A percentile compares a stretch with the other conserved stretches of the same genome.
Evolutionary conservation across 306 rosid species (phyloP).

Genomic region (Vigna radiata): DNA sequence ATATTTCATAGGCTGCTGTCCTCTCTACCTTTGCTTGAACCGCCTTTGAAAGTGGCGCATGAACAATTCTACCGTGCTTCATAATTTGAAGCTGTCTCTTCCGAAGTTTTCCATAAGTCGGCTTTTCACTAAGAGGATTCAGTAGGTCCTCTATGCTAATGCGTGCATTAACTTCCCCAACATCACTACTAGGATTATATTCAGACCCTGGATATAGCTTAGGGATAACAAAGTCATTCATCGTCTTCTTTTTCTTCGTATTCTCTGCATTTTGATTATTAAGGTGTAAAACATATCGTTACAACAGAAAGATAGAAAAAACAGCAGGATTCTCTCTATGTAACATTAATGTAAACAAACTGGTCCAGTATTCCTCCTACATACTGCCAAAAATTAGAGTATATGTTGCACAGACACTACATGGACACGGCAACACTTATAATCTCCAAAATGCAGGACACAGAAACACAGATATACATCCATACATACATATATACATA

Average conservation of each 20-base stretch:
- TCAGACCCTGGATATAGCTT: slow-evolving; percentile 92
- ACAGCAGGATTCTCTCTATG: background rate
- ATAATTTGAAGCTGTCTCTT: slow-evolving; percentile 54
- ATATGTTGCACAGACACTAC: too few relatives aligned
- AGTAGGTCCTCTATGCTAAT: slow-evolving; percentile 71
- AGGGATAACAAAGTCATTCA: slow-evolving; percentile 47
- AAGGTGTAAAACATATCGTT: slow-evolving; percentile 14
- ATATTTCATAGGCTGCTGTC: slow-evolving; percentile 61
- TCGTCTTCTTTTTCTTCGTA: slow-evolving; percentile 56
- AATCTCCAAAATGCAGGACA: too few relatives aligned
- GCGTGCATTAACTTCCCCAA: slow-evolving; percentile 71
- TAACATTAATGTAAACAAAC: slow-evolving; percentile 6
- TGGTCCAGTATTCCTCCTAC: background rate
- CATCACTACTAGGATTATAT: slow-evolving; percentile 78
- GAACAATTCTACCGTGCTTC: slow-evolving; percentile 56
- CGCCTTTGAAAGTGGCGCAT: slow-evolving; percentile 73
- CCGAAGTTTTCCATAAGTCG: slow-evolving; percentile 67
- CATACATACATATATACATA: background rate
- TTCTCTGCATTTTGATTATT: slow-evolving; percentile 51
- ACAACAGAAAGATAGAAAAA: background rate
- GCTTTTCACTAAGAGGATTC: slow-evolving; percentile 67
- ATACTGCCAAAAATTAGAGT: background rate
- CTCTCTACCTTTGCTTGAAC: slow-evolving; percentile 73
- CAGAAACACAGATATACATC: background rate
- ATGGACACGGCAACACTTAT: too few relatives aligned